Evolutionary conservation across 2,329 filamentous ascomycete genomes (phyloP).

Genomic region (Teratosphaeria nubilosa): DNA sequence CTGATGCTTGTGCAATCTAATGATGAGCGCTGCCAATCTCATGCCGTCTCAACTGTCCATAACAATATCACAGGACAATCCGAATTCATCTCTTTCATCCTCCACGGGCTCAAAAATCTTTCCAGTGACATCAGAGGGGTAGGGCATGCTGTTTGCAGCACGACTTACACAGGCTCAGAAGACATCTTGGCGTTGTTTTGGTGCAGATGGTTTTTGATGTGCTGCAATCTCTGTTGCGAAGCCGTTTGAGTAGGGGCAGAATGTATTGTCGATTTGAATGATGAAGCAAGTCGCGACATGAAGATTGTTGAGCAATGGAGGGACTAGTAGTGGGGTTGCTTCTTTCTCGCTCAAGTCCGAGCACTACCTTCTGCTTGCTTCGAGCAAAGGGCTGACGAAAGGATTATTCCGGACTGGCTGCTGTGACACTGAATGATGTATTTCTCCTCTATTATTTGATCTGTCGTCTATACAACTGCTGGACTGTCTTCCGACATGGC

Average conservation of each 20-base stretch:
- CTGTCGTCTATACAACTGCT: neutral
- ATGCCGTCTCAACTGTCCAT: neutral
- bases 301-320: neutral
- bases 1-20: neutral
- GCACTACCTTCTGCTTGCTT: neutral
- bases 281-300: neutral
- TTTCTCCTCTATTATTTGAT: neutral
- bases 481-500: neutral
- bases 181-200: conserved; percentile 16
- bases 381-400: neutral
- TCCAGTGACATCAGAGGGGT: conserved; percentile 2
- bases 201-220: conserved; percentile 11
- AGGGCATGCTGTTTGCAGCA: neutral
- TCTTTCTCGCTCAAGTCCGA: neutral
- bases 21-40: neutral
- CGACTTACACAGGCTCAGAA: conserved; percentile 22
- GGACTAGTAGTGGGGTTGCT: neutral
- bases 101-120: conserved; percentile 3
- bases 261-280: neutral
- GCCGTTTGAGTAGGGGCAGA: neutral
- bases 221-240: conserved; percentile 7
- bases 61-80: neutral
- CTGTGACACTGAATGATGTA: neutral
- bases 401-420: neutral
- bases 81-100: neutral